Evolutionary conservation across 2,329 filamentous ascomycete species (phyloP).

Genomic region (Aspergillus unguis): DNA sequence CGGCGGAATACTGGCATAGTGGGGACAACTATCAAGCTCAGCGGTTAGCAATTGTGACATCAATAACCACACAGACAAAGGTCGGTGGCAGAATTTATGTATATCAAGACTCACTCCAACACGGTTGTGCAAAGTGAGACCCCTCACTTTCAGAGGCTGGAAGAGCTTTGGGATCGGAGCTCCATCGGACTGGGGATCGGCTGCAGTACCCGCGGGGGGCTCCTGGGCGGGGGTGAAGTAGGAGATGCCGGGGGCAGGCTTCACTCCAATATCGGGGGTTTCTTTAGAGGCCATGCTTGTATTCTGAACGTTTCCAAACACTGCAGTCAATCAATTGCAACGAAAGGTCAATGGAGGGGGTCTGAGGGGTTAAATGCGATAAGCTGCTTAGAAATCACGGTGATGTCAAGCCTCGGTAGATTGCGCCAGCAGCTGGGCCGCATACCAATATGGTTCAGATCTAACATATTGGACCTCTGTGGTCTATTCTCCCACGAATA

Average conservation of each 20-base stretch:
- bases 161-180: conserved; percentile 55
- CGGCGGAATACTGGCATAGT: conserved; percentile 60
- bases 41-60: neutral
- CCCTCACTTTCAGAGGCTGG: conserved; percentile 55
- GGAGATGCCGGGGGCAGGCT: conserved; percentile 41
- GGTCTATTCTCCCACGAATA: no score
- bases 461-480: no score
- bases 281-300: conserved; percentile 1
- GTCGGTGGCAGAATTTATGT: no score
- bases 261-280: conserved; percentile 32
- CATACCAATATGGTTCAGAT: neutral
- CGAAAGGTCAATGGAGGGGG: neutral
- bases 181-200: conserved; percentile 41
- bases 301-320: neutral
- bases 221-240: conserved; percentile 41
- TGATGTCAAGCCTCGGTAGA: conserved; percentile 8
- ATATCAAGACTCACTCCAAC: conserved; percentile 14
- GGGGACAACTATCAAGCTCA: conserved; percentile 48
- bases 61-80: no score
- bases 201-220: conserved; percentile 36
- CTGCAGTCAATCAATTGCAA: neutral
- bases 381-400: conserved; percentile 6
- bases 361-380: neutral
- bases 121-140: conserved; percentile 58
- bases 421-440: neutral